Base-by-base conservation (phyloP, 331 rosid genomes). In the Stylosanthes scabra region DNA sequence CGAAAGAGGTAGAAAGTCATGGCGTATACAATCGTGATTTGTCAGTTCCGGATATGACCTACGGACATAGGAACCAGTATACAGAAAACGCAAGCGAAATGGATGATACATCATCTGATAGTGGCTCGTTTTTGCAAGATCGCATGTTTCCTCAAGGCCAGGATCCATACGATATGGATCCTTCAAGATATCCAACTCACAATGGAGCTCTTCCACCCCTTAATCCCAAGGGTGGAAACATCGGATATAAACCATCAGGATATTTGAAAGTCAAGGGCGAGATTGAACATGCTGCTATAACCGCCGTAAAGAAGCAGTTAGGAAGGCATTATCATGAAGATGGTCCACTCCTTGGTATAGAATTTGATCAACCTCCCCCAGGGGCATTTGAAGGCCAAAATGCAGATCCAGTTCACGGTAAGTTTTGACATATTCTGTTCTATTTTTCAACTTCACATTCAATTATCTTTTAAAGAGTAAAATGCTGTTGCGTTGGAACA, bases 241-340 rank as follows among this genome's bases (percentile, higher is more conserved):
- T 68, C 68, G 90, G 89, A 50, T 88, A 94, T 75, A 91, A 86
- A 80, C 97, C 99, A 44, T 88, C 99, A 5, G 99, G 99, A 71
- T 94, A 89, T 81, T 80, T 94, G 88, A 94, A 94, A 87, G 92
- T 94, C 76, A 94, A 91, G 83, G 96, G 97, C 2, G 99, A 94
- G 81, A 86, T 85, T 70, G 99, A 91, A 83, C 91, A 94, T 89
- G 95, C 97, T 84, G 97, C 97, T 78, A 88, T 94, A 71, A 94
- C 92, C 69, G 96, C 96, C 52, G 99, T 94, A 68, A 94, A 87
- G 86, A 91, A 87, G 88, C 99, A 91, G 83, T 73, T 94, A 78
- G 99, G 99, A 66, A 76, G 77, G 81, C 83, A 87, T 54, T 90
- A 88, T 69, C 70, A 0, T 64, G 97, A 86, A 81, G 93, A 94